phyloP scores from a whole-genome alignment of 1,139 yeast species.

The Kazachstania sp. region DNA sequence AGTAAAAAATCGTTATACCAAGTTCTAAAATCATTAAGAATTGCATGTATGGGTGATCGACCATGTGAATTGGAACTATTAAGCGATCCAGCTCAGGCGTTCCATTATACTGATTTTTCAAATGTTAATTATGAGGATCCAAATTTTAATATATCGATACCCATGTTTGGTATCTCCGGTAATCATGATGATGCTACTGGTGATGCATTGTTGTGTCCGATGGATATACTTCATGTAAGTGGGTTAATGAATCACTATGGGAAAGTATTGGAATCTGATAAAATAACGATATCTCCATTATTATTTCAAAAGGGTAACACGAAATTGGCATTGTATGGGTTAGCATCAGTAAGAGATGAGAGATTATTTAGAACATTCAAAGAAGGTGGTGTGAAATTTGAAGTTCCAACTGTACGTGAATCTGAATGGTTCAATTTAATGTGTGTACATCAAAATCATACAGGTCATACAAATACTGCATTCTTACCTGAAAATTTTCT shows the following conservation, averaged over 20 bases:
- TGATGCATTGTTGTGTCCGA: conserved; percentile 72
- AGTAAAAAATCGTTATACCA: conserved; percentile 78
- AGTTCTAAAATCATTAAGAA: conserved; percentile 65
- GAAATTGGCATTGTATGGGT: conserved; percentile 76
- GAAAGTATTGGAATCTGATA: conserved; percentile 65
- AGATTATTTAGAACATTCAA: conserved; percentile 73
- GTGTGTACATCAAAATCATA: conserved; percentile 88
- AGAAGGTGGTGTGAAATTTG: conserved; percentile 70
- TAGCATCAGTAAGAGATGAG: conserved; percentile 86
- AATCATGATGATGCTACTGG: conserved; percentile 98
- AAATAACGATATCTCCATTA: conserved; percentile 68
- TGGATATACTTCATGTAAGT: conserved; percentile 72
- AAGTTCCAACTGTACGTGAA: conserved; percentile 53
- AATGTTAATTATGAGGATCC: conserved; percentile 86
- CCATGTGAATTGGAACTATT: conserved; percentile 82
- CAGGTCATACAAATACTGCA: conserved; percentile 71
- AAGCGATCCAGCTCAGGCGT: conserved; percentile 63
- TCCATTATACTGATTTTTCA: conserved; percentile 45
- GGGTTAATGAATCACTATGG: conserved; percentile 92
- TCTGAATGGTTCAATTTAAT: conserved; percentile 76
- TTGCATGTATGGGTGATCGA: conserved; percentile 72
- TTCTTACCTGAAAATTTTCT: conserved; percentile 77
- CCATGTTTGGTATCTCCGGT: conserved; percentile 89
- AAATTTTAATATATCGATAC: conserved; percentile 80
- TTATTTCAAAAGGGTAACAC: conserved; percentile 76